Percentiles rank a stretch among this genome's conserved stretches.
Conservation (phyloP, 2,329 filamentous ascomycete genomes). For the Diaporthe sp. region DNA sequence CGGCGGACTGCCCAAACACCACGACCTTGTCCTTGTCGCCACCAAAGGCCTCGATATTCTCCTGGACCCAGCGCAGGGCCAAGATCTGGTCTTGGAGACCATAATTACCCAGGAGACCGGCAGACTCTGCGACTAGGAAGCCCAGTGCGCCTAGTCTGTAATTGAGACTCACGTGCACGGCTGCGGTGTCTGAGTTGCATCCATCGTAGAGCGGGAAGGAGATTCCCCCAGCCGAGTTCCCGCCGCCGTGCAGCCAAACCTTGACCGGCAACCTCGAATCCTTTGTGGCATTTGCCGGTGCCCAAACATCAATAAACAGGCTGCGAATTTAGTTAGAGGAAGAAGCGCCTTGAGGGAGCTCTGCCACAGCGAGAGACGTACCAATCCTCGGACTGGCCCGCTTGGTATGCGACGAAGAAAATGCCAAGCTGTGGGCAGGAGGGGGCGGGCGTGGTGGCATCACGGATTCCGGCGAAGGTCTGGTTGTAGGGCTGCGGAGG, state of each 20-base stretch:
- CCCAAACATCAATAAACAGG: not conserved
- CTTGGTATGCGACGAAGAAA: not conserved
- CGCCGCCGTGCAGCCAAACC: conserved; percentile 43
- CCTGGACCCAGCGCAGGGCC: conserved; percentile 61
- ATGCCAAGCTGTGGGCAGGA: not conserved
- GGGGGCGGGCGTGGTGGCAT: conserved; percentile 5
- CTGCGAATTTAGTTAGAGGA: not conserved
- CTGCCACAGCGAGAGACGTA: not conserved
- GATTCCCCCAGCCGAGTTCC: conserved; percentile 43
- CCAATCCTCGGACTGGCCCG: conserved; percentile 3
- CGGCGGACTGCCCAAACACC: conserved; percentile 36
- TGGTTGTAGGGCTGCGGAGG: conserved; percentile 44
- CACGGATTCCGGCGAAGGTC: not conserved
- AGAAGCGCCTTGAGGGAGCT: not conserved
- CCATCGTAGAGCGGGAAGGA: conserved; percentile 43
- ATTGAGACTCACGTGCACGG: conserved; percentile 46
- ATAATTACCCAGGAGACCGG: conserved; percentile 61
- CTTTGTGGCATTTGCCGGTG: not conserved
- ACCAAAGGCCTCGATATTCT: conserved; percentile 58
- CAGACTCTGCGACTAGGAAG: conserved; percentile 56
- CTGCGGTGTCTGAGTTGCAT: conserved; percentile 43
- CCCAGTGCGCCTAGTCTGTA: conserved; percentile 62
- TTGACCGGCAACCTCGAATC: not conserved
- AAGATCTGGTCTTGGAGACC: conserved; percentile 63
- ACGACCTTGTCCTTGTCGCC: conserved; percentile 51